Evolutionary conservation across 2,329 filamentous ascomycete species (phyloP).

Genomic region (Talaromyces rugulosus): DNA sequence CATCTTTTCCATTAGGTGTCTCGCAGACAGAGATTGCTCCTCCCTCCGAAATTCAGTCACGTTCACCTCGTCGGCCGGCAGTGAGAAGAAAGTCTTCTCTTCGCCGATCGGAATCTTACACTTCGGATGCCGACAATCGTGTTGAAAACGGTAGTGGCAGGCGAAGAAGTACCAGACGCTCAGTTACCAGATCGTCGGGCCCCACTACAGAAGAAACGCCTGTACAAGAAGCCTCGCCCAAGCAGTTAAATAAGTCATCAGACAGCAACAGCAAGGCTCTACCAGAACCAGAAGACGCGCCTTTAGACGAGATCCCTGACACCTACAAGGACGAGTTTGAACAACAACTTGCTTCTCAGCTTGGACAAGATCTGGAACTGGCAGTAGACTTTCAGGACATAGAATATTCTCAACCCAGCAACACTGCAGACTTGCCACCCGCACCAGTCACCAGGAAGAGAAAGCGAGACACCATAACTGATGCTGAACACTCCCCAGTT

Average conservation of each 20-base stretch:
- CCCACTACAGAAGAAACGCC: not conserved
- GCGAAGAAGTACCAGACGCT: slow-evolving; percentile 4
- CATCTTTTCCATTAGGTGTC: slow-evolving; percentile 28
- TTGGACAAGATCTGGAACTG: slow-evolving; percentile 40
- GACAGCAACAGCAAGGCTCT: not conserved
- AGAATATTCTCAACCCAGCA: slow-evolving; percentile 6
- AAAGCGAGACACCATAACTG: slow-evolving; percentile 25
- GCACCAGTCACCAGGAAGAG: slow-evolving; percentile 29
- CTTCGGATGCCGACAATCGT: not conserved
- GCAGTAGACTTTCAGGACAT: slow-evolving; percentile 28
- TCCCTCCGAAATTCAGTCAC: slow-evolving; percentile 19
- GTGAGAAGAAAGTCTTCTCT: not conserved
- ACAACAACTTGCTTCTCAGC: slow-evolving; percentile 41
- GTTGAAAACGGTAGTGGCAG: not conserved
- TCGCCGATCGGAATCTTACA: not conserved
- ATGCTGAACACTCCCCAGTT: slow-evolving; percentile 15
- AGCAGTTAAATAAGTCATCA: not conserved
- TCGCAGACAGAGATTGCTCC: slow-evolving; percentile 27
- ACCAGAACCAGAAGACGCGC: not conserved
- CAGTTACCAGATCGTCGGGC: not conserved
- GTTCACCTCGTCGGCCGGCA: not conserved
- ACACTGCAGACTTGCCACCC: not conserved
- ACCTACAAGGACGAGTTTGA: slow-evolving; percentile 40
- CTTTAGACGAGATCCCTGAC: slow-evolving; percentile 24
- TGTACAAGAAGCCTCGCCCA: not conserved